Base-by-base conservation (phyloP, 1,284 basidiomycete genomes). In the Leccinum pachyderme region DNA sequence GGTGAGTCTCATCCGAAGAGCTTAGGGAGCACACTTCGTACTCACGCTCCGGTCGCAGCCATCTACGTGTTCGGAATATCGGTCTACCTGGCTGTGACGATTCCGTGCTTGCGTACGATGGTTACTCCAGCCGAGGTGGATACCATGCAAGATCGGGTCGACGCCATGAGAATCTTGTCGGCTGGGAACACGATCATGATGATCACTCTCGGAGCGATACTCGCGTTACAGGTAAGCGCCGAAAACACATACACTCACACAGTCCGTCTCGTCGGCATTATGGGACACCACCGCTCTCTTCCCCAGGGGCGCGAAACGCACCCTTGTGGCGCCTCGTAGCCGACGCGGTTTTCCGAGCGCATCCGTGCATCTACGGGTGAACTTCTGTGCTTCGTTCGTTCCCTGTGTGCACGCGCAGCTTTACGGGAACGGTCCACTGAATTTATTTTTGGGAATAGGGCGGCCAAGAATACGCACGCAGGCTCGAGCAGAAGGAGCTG, bases 171-270 rank as follows among this genome's bases (percentile, higher is more conserved):
- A 56, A 78, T 95, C 5, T 77, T 95, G 27, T 83, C 87, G 24
- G 93, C 93, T 13, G 92, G 86, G 9, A 95, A 95, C 67, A 82
- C 90, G 46, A 87, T 96, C 57, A 86, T 91, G 55, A 84, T 87
- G 51, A 75, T 84, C 11, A 77, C 83, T 49, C 75, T 92, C 15
- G 79, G 79, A 25, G 79, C 77, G n/a, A 79, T 92, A 54, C 75
- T 92, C 22, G 66, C 74, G 49, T 75, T 92, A 51, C 89, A 92
- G 83, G 89, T 89, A 68, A 69, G 81, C 61, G 25, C 1, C 41
- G 48, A 53, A 53, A 53, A 37, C 35, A 37, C 7, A 39, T 18
- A 39, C 37, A 44, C 37, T 43, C 35, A 33, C 31, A 44, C 33
- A 8, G 9, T 49, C 7, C 32, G 35, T 37, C 33, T 32, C 45